Evolutionary conservation across 2,329 filamentous ascomycete species (phyloP).

Genomic region (Setomelanomma holmii): DNA sequence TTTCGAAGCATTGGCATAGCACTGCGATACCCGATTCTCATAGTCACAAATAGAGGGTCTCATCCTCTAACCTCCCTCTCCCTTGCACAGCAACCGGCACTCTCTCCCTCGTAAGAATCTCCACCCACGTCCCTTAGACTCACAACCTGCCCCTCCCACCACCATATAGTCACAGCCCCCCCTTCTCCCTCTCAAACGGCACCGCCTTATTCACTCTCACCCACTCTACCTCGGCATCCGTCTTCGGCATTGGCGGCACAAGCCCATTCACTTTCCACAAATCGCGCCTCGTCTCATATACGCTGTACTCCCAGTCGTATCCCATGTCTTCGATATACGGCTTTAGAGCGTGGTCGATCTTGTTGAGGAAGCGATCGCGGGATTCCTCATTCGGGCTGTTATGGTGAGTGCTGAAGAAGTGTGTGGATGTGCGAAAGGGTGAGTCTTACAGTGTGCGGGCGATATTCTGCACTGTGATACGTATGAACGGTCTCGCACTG

Average conservation of each 20-base stretch:
- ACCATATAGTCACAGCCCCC: conserved; percentile 9
- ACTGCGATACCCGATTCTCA: background rate
- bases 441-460: conserved; percentile 30
- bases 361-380: conserved; percentile 18
- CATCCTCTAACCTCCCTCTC: no score
- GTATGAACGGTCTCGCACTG: conserved; percentile 42
- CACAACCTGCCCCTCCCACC: background rate
- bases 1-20: background rate
- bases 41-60: background rate
- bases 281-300: conserved; percentile 52
- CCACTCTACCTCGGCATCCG: conserved; percentile 49
- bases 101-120: background rate
- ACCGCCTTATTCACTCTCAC: conserved; percentile 24
- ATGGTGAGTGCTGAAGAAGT: background rate
- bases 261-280: conserved; percentile 56
- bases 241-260: conserved; percentile 44
- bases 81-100: background rate
- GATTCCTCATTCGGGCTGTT: conserved; percentile 7
- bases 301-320: conserved; percentile 54
- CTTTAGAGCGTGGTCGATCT: conserved; percentile 46
- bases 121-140: background rate
- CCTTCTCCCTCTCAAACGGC: conserved; percentile 26
- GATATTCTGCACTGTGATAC: conserved; percentile 46
- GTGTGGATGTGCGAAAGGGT: conserved; percentile 12
- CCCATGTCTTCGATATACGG: conserved; percentile 52